phyloP scores from a whole-genome alignment of 139 green algal species.

The Volvox reticuliferus region DNA sequence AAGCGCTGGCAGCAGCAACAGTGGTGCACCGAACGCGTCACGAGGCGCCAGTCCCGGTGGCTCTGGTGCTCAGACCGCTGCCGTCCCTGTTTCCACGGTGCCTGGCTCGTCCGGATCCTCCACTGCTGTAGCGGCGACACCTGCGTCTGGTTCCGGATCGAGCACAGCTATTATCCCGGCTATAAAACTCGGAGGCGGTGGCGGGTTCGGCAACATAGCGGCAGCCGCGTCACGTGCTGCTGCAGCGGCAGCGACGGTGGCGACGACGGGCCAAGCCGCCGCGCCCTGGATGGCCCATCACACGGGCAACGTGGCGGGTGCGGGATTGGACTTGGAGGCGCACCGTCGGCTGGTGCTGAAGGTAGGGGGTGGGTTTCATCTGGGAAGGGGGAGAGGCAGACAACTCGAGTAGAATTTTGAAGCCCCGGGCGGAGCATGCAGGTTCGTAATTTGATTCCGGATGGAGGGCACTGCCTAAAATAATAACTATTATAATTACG shows the following conservation, averaged over 20 bases:
- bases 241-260: background rate
- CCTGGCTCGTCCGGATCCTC: background rate
- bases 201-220: constrained; percentile 10
- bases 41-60: background rate
- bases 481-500: too few species aligned
- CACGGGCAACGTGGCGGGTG: constrained; percentile 3
- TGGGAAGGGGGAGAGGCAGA: background rate
- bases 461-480: too few species aligned
- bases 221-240: constrained; percentile 15
- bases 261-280: constrained; percentile 17
- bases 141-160: background rate
- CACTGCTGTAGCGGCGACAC: too few species aligned
- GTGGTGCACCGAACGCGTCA: background rate
- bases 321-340: constrained; percentile 32
- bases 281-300: constrained; percentile 34
- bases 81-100: background rate
- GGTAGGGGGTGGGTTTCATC: background rate
- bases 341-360: constrained; percentile 43
- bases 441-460: too few species aligned
- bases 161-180: background rate
- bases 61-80: background rate
- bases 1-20: background rate
- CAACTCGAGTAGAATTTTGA: too few species aligned
- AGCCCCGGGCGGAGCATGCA: too few species aligned
- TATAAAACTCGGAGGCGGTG: constrained; percentile 11